Base-by-base conservation (phyloP, 2,329 filamentous ascomycete species). In the Shiraia sp. region DNA sequence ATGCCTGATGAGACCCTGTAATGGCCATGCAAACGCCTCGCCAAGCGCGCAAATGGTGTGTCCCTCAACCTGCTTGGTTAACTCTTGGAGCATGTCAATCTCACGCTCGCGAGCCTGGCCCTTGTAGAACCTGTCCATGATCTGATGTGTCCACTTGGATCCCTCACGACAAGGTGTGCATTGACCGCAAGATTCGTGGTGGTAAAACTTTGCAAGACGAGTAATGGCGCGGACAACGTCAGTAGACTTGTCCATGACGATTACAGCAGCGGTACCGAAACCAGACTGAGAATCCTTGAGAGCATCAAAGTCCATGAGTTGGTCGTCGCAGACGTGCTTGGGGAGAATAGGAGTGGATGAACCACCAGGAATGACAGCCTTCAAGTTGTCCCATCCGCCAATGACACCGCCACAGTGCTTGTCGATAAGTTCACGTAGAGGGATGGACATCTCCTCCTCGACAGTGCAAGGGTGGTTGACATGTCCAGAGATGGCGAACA, bases 81-180 rank as follows among this genome's bases (percentile, higher is more conserved):
- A 77, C 79, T 99, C 93, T 77, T 96, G 93, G 57, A 99, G 82
- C 93, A 99, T 99, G 72, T 99, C 93, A 70, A 99, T 99, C 76
- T 99, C 93, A 48, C 93, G 82, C 72, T 86, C 84, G 50, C 88
- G 85, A 47, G 88, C 93, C 72, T 89, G 83, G 45, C 93, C 93
- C 72, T 88, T 87, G 79, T 95, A 90, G 61, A 99, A 95, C 42
- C 93, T 87, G 73, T 87, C 79, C 93, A 99, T 97, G 73, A 99
- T 97, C 79, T 99, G 91, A 74, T 95, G 88, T 9, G 92, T 96
- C 93, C 93, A 99, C 78, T 95, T 96, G 79, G 87, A 95, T 55
- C 93, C 93, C 77, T 99, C 93, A 69, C 93, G 88, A 81, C 93
- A 99, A n/a, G 93, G 93, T 44, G 93, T 99, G 79, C 93, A 99